Base-by-base conservation (phyloP, 306 rosid species). In the Quercus cerris region DNA sequence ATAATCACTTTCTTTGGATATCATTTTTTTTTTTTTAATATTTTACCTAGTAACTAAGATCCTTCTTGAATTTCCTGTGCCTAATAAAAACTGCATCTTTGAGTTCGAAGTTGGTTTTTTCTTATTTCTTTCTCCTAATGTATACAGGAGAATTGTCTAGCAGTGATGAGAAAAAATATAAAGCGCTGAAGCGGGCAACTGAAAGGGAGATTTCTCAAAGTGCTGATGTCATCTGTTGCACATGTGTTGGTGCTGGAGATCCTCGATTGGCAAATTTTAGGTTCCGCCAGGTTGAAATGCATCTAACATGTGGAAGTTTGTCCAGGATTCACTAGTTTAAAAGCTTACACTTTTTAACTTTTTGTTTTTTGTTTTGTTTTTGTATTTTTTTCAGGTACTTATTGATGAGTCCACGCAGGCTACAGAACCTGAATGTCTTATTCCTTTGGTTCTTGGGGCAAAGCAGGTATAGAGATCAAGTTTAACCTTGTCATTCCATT, bases 171-270 rank as follows among this genome's bases (percentile, higher is more conserved):
- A 96, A 96, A 77, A 96, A 96, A 79, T 96, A 96, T 80, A 96
- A 96, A 84, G 99, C 98, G 35, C 92, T 96, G 64, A 96, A 96
- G 88, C 88, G 99, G 79, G 99, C 99, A 57, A 96, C 99, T 14
- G 99, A 96, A 83, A 91, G 99, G 85, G 99, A 96, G 89, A 96
- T 96, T 86, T 96, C 99, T 86, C 99, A 96, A 87, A 96, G 99
- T 84, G 98, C 99, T 70, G 99, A 96, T 89, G 99, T 96, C 80
- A 96, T 96, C 49, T 96, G 99, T 83, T 96, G 99, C 88, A 96
- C 99, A 19, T 96, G 99, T 87, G 97, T 89, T 82, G 99, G 99
- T 68, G 98, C 99, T 82, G 98, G 99, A 81, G 99, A 96, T 80
- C 99, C 99, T 61, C 91, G 99, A 56, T 87, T 96, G 62, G 89